Conservation (phyloP, 1,284 basidiomycete species). For the Neonothopanus nambi region DNA sequence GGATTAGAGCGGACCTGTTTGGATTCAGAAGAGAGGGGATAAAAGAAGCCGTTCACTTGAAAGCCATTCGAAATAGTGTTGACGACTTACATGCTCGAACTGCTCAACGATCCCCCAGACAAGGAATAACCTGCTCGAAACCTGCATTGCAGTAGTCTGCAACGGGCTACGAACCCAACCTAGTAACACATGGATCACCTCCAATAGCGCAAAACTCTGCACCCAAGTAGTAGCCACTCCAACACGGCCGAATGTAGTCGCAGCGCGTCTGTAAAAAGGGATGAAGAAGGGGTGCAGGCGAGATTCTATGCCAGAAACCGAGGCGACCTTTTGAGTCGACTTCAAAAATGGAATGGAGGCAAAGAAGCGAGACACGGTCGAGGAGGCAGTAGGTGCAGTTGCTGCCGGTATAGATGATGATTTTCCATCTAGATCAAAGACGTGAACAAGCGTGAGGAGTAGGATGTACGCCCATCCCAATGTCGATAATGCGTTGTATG, state of each 20-base stretch:
- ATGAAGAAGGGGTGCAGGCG: conserved; percentile 35
- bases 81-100: conserved; percentile 50
- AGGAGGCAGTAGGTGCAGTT: conserved; percentile 30
- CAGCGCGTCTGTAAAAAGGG: conserved; percentile 43
- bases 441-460: conserved; percentile 45
- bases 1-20: conserved; percentile 71
- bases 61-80: not conserved
- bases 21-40: conserved; percentile 18
- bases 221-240: conserved; percentile 71
- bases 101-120: conserved; percentile 84
- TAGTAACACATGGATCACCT: conserved; percentile 80
- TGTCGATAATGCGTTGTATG: conserved; percentile 77
- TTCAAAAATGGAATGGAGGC: conserved; percentile 35
- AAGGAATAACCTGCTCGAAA: conserved; percentile 82
- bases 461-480: conserved; percentile 78
- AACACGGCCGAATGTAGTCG: conserved; percentile 55
- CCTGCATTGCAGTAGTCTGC: conserved; percentile 84
- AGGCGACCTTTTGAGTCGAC: conserved; percentile 25
- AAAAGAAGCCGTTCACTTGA: not conserved
- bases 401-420: conserved; percentile 29
- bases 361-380: conserved; percentile 37
- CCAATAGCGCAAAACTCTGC: conserved; percentile 81
- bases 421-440: conserved; percentile 44
- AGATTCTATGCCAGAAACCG: conserved; percentile 29
- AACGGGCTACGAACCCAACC: conserved; percentile 86